A percentile compares a stretch with the other conserved stretches of the same genome.
Conservation (phyloP, 2,329 filamentous ascomycete genomes). For the Trichoderma sp. region DNA sequence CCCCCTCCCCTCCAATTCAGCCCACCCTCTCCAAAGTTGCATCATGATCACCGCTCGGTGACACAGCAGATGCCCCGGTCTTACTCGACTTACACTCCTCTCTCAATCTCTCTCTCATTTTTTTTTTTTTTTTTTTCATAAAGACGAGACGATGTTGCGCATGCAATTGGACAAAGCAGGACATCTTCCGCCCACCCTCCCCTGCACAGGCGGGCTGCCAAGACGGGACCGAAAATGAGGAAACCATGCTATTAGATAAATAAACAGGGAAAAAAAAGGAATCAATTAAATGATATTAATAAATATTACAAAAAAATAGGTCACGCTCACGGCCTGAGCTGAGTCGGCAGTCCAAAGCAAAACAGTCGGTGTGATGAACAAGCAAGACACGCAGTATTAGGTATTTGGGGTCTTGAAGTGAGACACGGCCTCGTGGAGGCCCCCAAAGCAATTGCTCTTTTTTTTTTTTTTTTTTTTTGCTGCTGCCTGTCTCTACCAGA, state of each 20-base stretch:
- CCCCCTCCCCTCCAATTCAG: neutral
- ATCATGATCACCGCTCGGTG: slow-evolving; percentile 11
- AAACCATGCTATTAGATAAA: neutral
- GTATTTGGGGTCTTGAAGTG: neutral
- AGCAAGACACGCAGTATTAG: neutral
- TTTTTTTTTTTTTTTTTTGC: too few species aligned
- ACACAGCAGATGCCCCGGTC: slow-evolving; percentile 12
- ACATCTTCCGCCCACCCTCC: neutral
- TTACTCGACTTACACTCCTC: neutral
- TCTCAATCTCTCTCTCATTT: neutral
- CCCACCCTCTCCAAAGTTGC: neutral
- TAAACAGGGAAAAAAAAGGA: neutral
- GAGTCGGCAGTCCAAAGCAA: slow-evolving; percentile 17
- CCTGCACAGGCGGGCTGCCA: slow-evolving; percentile 6
- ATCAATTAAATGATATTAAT: neutral
- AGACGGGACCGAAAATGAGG: slow-evolving; percentile 1
- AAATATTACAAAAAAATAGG: neutral
- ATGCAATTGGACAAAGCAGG: neutral
- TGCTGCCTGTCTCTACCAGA: neutral
- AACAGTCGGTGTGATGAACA: slow-evolving; percentile 21
- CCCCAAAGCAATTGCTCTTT: neutral
- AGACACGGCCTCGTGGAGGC: slow-evolving; percentile 21
- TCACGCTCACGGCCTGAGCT: slow-evolving; percentile 13
- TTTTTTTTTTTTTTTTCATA: neutral
- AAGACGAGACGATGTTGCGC: neutral